A percentile compares a stretch with the other conserved stretches of the same genome.
phyloP scores from a whole-genome alignment of 2,329 filamentous ascomycete species.

The Colletotrichum plurivorum region DNA sequence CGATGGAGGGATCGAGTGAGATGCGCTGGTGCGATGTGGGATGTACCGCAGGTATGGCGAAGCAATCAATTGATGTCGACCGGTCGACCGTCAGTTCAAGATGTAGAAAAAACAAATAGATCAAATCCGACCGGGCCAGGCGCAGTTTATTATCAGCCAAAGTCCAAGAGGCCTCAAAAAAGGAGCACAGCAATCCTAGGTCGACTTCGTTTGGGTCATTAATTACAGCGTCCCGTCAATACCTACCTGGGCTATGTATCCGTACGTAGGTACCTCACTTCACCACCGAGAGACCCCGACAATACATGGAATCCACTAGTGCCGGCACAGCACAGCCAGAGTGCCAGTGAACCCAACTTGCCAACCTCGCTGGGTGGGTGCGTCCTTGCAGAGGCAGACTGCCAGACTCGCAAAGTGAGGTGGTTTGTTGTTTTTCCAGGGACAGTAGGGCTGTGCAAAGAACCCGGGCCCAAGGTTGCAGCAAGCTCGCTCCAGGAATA shows the following conservation, averaged over 20 bases:
- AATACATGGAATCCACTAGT: conserved; percentile 3
- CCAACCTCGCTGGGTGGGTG: not conserved
- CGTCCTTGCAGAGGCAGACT: conserved; percentile 5
- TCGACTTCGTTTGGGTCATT: not conserved
- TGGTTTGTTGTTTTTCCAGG: conserved; percentile 16
- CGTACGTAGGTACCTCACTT: too few relatives aligned
- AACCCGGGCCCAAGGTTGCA: conserved; percentile 28
- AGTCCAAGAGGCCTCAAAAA: conserved; percentile 17
- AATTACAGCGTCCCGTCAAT: not conserved
- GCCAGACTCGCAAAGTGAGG: not conserved
- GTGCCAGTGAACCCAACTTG: conserved; percentile 15
- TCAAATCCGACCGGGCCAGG: not conserved
- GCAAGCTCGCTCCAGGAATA: conserved; percentile 37
- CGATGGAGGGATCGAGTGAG: conserved; percentile 23
- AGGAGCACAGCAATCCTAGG: conserved; percentile 26
- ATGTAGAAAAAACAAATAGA: not conserved
- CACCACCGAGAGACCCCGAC: conserved; percentile 2
- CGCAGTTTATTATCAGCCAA: conserved; percentile 13
- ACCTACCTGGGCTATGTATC: too few relatives aligned
- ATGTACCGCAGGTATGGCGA: not conserved
- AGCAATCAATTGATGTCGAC: conserved; percentile 7
- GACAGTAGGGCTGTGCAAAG: conserved; percentile 40
- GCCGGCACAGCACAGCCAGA: conserved; percentile 36
- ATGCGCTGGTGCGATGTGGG: not conserved
- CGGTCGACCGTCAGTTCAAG: conserved; percentile 15